Conservation (phyloP, 768 basidiomycete species). For the Neoboletus magnificus region DNA sequence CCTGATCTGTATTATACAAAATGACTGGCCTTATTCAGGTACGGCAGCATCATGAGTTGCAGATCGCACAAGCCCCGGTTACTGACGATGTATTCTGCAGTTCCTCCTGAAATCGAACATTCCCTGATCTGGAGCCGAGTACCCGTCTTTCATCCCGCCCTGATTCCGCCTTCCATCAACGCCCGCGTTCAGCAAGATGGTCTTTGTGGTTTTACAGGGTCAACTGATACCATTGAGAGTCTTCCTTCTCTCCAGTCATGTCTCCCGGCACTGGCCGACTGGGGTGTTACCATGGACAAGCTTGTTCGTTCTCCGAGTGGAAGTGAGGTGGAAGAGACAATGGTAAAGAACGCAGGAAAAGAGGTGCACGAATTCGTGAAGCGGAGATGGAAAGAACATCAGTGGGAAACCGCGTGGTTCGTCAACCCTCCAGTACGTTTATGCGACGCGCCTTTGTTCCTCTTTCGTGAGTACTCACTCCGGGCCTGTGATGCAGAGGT, state of each 20-base stretch:
- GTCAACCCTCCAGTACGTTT: constrained; percentile 77
- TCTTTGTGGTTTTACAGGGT: constrained; percentile 79
- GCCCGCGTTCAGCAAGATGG: constrained; percentile 70
- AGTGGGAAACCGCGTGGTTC: constrained; percentile 94
- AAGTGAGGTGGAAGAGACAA: constrained; percentile 49
- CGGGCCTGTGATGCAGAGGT: constrained; percentile 43
- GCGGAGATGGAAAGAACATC: constrained; percentile 60
- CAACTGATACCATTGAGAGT: constrained; percentile 48
- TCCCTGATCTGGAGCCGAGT: constrained; percentile 74
- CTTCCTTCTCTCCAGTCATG: constrained; percentile 56
- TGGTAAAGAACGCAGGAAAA: constrained; percentile 48
- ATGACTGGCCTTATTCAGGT: constrained; percentile 92
- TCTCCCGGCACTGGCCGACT: constrained; percentile 63
- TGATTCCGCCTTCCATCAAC: constrained; percentile 50
- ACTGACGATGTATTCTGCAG: constrained; percentile 28
- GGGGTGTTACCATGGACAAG: constrained; percentile 64
- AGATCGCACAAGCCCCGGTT: not conserved
- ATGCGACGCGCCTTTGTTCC: not conserved
- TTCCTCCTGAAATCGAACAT: constrained; percentile 72
- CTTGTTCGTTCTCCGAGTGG: constrained; percentile 52
- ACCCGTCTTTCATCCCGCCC: constrained; percentile 61
- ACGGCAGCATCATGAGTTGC: constrained; percentile 10
- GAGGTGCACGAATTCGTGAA: constrained; percentile 65
- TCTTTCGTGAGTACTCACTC: not conserved
- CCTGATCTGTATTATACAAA: constrained; percentile 67